These are phyloP conservation scores for Trematosphaeria pertusa DNA, from an alignment of 2,329 filamentous ascomycete species.

Conservation along the genomic window DNA sequence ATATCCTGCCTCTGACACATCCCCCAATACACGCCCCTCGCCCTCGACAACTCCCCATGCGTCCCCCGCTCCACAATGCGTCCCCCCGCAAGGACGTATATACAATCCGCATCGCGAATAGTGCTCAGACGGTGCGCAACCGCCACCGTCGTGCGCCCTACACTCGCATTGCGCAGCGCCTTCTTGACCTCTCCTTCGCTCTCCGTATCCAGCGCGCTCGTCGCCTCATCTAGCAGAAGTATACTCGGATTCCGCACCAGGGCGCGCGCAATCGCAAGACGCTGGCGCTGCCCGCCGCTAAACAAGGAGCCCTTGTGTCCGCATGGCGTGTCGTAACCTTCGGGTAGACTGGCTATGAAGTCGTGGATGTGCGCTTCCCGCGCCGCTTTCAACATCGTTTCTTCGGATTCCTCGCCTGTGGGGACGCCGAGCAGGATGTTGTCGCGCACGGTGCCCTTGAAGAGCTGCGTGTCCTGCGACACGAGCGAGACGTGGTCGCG, in stretches of 20 bases:
- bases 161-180: constrained; percentile 20
- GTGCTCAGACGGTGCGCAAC: constrained; percentile 28
- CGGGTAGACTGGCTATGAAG: constrained; percentile 19
- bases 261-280: constrained; percentile 87
- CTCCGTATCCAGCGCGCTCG: constrained; percentile 21
- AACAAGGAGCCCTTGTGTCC: constrained; percentile 28
- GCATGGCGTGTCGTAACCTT: constrained; percentile 4
- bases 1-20: constrained; percentile 17
- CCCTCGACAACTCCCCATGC: constrained; percentile 17
- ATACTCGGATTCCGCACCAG: constrained; percentile 88
- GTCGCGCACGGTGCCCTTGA: constrained; percentile 85
- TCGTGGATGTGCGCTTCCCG: constrained; percentile 20
- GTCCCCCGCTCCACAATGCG: constrained; percentile 22
- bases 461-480: constrained; percentile 88
- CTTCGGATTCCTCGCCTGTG: constrained; percentile 37
- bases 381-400: neutral
- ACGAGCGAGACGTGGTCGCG: constrained; percentile 82
- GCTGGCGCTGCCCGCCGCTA: constrained; percentile 84
- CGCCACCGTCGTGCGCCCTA: constrained; percentile 19
- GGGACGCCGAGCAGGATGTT: constrained; percentile 74
- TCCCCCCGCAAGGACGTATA: constrained; percentile 23
- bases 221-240: constrained; percentile 49
- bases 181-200: constrained; percentile 24
- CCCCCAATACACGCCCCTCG: constrained; percentile 20
- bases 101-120: constrained; percentile 14